These are phyloP conservation scores for Ogataea wickerhamii DNA, from an alignment of 805 yeast genomes.

Conservation along the genomic window DNA sequence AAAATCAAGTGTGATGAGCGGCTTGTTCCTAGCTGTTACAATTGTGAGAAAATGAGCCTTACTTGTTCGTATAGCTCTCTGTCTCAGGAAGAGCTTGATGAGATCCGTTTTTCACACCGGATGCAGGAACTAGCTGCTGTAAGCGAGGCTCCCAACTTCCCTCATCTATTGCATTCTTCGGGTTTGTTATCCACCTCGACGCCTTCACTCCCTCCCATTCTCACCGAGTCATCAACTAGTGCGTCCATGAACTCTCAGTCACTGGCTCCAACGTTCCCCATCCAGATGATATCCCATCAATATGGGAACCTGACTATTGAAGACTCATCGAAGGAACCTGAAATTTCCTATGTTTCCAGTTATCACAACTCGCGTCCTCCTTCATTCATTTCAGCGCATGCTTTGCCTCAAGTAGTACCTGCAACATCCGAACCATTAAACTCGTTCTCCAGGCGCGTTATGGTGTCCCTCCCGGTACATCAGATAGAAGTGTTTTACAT, in stretches of 20 bases:
- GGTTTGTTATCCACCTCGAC: no score
- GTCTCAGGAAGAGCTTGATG: constrained; percentile 8
- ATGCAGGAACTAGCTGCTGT: not conserved
- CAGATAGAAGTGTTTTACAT: constrained; percentile 5
- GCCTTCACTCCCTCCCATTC: not conserved
- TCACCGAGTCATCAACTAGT: not conserved
- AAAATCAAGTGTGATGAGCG: constrained; percentile 65
- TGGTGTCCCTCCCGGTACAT: constrained; percentile 7
- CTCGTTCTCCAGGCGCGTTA: constrained; percentile 14
- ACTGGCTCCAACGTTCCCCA: not conserved
- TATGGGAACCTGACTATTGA: not conserved
- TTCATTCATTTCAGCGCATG: not conserved
- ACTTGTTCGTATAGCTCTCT: constrained; percentile 44
- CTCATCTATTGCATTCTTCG: constrained; percentile 1
- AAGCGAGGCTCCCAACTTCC: not conserved
- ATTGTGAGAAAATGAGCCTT: constrained; percentile 47
- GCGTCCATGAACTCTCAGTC: not conserved
- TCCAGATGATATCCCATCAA: not conserved
- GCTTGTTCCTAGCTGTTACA: constrained; percentile 50
- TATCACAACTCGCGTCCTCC: not conserved
- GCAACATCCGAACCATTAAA: constrained; percentile 19
- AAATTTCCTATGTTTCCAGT: not conserved
- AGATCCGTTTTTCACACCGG: constrained; percentile 1
- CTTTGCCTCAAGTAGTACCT: not conserved
- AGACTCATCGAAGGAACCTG: not conserved